A percentile compares a stretch with the other conserved stretches of the same genome.
These are phyloP conservation scores for Ganoderma sp. DNA, from an alignment of 1,284 basidiomycete species.

Conservation along the genomic window DNA sequence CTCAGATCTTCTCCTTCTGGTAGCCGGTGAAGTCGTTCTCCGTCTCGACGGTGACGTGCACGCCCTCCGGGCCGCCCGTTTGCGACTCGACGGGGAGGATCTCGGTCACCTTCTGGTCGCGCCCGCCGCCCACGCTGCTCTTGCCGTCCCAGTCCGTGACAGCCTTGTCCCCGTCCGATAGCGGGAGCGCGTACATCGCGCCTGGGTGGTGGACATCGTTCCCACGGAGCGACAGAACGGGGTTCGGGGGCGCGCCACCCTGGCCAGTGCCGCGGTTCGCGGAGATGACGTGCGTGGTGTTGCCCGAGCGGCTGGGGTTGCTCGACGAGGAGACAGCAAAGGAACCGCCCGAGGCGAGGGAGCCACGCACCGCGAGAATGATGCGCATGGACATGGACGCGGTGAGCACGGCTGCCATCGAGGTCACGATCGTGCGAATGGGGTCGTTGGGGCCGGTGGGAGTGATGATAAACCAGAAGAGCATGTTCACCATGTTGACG, in stretches of 20 bases:
- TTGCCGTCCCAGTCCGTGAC: constrained; percentile 57
- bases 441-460: constrained; percentile 67
- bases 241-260: constrained; percentile 31
- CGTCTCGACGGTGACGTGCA: constrained; percentile 45
- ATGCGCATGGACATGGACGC: constrained; percentile 85
- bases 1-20: constrained; percentile 31
- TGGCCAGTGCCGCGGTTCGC: constrained; percentile 41
- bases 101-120: constrained; percentile 46
- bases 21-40: constrained; percentile 39
- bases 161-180: constrained; percentile 65
- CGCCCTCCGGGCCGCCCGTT: constrained; percentile 33
- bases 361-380: constrained; percentile 76
- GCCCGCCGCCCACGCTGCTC: constrained; percentile 54
- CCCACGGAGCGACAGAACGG: constrained; percentile 44
- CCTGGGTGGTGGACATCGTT: constrained; percentile 39
- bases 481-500: constrained; percentile 78
- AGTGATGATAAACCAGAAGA: constrained; percentile 81
- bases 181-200: constrained; percentile 60
- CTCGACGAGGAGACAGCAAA: constrained; percentile 54
- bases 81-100: constrained; percentile 41
- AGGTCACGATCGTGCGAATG: constrained; percentile 79
- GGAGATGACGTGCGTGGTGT: constrained; percentile 54
- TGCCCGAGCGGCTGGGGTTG: constrained; percentile 41
- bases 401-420: constrained; percentile 82
- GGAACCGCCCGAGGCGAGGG: constrained; percentile 68